Percentiles rank a stretch among this genome's conserved stretches.
Conservation (phyloP, 164 flowering plant genomes). For the Brasenia schreberi region DNA sequence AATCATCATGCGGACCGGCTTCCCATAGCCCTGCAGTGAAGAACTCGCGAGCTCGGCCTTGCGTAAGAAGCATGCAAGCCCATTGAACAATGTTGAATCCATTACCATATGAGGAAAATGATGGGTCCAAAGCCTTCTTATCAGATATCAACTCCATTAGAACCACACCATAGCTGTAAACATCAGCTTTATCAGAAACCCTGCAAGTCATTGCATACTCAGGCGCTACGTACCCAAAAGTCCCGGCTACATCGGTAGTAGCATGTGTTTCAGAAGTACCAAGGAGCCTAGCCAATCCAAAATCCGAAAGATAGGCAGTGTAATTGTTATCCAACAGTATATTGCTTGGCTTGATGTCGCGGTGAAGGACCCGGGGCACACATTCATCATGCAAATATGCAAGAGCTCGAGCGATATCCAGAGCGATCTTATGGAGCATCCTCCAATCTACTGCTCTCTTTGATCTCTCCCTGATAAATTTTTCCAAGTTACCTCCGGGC, state of each 20-base stretch:
- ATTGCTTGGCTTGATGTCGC: constrained; percentile 93
- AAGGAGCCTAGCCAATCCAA: constrained; percentile 76
- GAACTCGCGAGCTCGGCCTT: constrained; percentile 79
- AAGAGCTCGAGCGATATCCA: constrained; percentile 79
- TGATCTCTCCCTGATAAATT: constrained; percentile 72
- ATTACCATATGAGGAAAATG: constrained; percentile 71
- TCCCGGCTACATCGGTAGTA: constrained; percentile 91
- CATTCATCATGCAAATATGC: constrained; percentile 85
- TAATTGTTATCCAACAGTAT: constrained; percentile 69
- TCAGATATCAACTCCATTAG: constrained; percentile 78
- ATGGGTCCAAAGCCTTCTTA: constrained; percentile 85
- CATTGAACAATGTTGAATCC: constrained; percentile 89
- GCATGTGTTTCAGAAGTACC: constrained; percentile 97
- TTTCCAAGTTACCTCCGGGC: constrained; percentile 82
- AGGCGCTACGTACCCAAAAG: constrained; percentile 91
- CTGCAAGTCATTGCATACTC: constrained; percentile 97
- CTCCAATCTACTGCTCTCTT: constrained; percentile 73
- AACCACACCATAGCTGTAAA: constrained; percentile 88
- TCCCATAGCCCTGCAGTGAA: constrained; percentile 84
- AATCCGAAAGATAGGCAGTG: constrained; percentile 85
- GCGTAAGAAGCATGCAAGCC: constrained; percentile 85
- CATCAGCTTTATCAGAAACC: constrained; percentile 91
- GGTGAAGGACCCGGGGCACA: constrained; percentile 90
- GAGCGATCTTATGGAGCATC: constrained; percentile 73
- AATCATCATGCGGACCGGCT: constrained; percentile 70